phyloP scores from a whole-genome alignment of 108 stramenopile species.

The Fistulifera pelliculosa region DNA sequence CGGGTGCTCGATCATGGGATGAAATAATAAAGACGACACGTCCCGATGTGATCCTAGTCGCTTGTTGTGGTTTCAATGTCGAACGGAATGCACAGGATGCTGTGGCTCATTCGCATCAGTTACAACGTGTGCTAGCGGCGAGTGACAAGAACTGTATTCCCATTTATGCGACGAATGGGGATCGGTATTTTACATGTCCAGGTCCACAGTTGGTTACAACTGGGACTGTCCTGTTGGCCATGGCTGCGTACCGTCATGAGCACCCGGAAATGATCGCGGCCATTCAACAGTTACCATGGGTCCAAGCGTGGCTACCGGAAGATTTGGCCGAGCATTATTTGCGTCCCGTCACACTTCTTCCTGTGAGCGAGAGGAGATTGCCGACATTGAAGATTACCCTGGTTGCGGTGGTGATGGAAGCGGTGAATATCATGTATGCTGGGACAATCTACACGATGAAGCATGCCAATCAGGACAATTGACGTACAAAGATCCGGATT shows the following conservation, averaged over 20 bases:
- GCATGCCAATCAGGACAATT: conserved; percentile 38
- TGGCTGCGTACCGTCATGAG: conserved; percentile 45
- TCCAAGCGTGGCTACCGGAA: conserved; percentile 10
- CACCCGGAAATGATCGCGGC: conserved; percentile 29
- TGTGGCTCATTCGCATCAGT: conserved; percentile 22
- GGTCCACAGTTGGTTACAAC: conserved; percentile 60
- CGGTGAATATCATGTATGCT: conserved; percentile 8
- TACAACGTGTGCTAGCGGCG: conserved; percentile 3
- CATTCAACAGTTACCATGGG: conserved; percentile 28
- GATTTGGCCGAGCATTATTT: background rate
- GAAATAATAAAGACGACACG: conserved; percentile 38
- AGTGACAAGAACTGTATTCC: conserved; percentile 6
- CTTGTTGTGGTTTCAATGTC: conserved; percentile 86
- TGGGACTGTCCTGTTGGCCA: conserved; percentile 66
- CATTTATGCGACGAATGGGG: conserved; percentile 76
- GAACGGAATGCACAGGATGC: conserved; percentile 60
- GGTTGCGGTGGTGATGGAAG: conserved; percentile 3
- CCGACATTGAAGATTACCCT: conserved; percentile 24
- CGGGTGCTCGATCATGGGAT: conserved; percentile 44
- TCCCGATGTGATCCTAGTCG: conserved; percentile 80
- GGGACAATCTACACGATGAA: conserved; percentile 34
- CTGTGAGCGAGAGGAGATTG: background rate
- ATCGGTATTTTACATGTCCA: conserved; percentile 82
- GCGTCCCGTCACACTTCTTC: background rate
- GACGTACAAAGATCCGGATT: conserved; percentile 74